Base-by-base conservation (phyloP, 2,329 filamentous ascomycete genomes). In the Pseudogymnoascus sp. region DNA sequence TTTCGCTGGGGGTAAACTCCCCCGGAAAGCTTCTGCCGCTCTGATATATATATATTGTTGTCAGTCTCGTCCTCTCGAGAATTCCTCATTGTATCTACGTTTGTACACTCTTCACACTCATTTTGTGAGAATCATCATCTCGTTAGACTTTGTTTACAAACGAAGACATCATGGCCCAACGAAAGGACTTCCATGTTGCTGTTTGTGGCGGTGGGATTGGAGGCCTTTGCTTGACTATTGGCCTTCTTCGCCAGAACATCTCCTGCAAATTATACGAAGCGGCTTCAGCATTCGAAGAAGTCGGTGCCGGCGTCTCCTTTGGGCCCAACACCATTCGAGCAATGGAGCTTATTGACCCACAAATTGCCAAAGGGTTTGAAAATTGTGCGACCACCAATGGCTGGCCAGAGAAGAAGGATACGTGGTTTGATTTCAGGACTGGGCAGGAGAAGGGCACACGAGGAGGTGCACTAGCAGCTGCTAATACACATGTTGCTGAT, bases 171-270 rank as follows among this genome's bases (percentile, higher is more conserved):
- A 48, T 48, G 43, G 11, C 25, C 25, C 28, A 34, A 25, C 43
- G 43, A 48, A 71, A 71, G 37, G 66, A 69, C 25, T 73, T 71
- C 61, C 71, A 73, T 48, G 60, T 74, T 21, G 72, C 72, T 4
- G 68, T 74, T n/a, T 70, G 69, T 36, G 71, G 72, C 19, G 71
- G 71, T 16, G 71, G 72, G 7, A 73, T 73, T 8, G 72, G 71
- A 48, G 71, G 72, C 6, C 66, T 74, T 6, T 69, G 67, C 51
- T 65, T 71, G 36, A 64, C 67, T 21, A 73, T 74, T 37, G 72
- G 71, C 2, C 69, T 74, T 34, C 65, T 72, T 1, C 69, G 68
- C 48, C 68, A 72, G 34, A 68, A 70, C 14, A 67, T 73, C n/a
- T 67, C 71, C 19, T 68, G 65, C 61, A 73, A 65, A 37, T 62